phyloP scores from a whole-genome alignment of 768 basidiomycete species.

The Pleurotus djamor region DNA sequence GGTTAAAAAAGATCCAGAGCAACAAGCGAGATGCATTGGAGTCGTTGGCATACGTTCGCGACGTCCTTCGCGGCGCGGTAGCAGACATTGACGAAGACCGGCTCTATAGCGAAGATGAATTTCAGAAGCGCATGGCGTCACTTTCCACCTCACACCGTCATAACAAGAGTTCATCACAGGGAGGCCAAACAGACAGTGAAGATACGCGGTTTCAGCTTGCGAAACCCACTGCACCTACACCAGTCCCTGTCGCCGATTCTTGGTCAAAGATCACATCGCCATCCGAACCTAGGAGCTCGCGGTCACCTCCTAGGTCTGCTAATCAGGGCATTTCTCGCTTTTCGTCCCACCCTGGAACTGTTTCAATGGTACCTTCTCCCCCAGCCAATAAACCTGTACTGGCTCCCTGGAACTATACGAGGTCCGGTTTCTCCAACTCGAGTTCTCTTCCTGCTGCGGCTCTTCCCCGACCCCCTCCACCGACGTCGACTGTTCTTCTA shows the following conservation, averaged over 20 bases:
- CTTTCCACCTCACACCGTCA: neutral
- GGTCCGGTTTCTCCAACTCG: conserved; percentile 41
- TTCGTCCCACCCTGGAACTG: too few relatives aligned
- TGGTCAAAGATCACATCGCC: conserved; percentile 21
- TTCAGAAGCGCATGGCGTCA: conserved; percentile 16
- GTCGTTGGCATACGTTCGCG: conserved; percentile 74
- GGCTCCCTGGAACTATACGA: conserved; percentile 60
- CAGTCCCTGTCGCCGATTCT: conserved; percentile 36
- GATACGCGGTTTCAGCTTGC: conserved; percentile 18
- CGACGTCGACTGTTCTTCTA: conserved; percentile 37
- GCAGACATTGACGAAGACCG: conserved; percentile 63
- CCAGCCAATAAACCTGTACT: conserved; percentile 10
- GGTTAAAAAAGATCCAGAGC: conserved; percentile 24
- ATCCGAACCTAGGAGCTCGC: conserved; percentile 12
- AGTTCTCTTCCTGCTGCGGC: conserved; percentile 32
- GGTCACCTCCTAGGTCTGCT: neutral
- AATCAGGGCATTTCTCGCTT: too few relatives aligned
- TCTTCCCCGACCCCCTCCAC: conserved; percentile 52
- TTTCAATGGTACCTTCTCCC: too few relatives aligned
- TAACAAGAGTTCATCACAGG: neutral
- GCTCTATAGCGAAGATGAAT: conserved; percentile 52
- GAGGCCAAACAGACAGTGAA: conserved; percentile 13
- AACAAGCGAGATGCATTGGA: conserved; percentile 68
- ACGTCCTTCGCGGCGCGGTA: conserved; percentile 58
- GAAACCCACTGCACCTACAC: conserved; percentile 27